These are phyloP conservation scores for Cutaneotrichosporon sp. DNA, from an alignment of 1,284 basidiomycete species.

Conservation along the genomic window DNA sequence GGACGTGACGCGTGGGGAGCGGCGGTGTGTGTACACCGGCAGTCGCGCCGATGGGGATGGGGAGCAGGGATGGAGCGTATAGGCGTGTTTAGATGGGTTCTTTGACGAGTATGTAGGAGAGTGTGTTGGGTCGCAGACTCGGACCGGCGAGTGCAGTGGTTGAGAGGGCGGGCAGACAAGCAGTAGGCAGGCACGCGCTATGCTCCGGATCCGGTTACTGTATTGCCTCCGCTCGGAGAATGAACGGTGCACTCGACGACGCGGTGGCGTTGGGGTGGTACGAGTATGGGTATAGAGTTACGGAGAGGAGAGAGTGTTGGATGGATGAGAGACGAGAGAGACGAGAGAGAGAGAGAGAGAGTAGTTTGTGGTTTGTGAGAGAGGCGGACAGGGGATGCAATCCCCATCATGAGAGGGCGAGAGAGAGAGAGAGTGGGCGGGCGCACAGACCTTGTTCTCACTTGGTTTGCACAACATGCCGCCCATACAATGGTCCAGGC, in stretches of 20 bases:
- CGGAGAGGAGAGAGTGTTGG: too few relatives aligned
- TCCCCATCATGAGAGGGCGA: too few relatives aligned
- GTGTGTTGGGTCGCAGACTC: neutral
- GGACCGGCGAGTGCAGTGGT: neutral
- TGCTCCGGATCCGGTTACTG: neutral
- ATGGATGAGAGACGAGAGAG: too few relatives aligned
- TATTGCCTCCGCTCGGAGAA: neutral
- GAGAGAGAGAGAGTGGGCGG: too few relatives aligned
- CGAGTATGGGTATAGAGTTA: neutral
- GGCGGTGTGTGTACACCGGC: neutral
- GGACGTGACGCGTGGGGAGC: neutral
- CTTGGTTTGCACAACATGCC: too few relatives aligned
- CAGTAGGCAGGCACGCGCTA: neutral
- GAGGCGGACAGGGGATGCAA: neutral
- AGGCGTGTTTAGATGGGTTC: neutral
- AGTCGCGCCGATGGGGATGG: neutral
- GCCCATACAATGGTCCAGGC: neutral
- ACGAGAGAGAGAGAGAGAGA: too few relatives aligned
- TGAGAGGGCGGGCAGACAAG: neutral
- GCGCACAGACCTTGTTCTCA: too few relatives aligned
- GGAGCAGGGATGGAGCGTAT: too few relatives aligned
- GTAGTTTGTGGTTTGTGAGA: too few relatives aligned
- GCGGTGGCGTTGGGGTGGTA: neutral
- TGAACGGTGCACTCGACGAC: neutral
- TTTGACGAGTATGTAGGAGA: too few relatives aligned